Evolutionary conservation across 2,329 filamentous ascomycete genomes (phyloP).

Genomic region (Penicillium sp.): DNA sequence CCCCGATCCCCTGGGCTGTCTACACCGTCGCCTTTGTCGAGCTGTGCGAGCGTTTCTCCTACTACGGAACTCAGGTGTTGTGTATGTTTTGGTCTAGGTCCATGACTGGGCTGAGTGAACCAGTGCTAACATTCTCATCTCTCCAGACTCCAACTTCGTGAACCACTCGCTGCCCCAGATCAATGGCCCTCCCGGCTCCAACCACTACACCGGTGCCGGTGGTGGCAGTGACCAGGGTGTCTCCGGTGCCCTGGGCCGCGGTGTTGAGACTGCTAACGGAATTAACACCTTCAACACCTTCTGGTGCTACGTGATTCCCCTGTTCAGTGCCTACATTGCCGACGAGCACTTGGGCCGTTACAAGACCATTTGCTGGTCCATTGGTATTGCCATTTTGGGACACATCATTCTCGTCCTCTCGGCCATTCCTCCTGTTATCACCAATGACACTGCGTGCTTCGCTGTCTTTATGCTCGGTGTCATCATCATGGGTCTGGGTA

Average conservation of each 20-base stretch:
- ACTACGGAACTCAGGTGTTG: slow-evolving; percentile 62
- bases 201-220: slow-evolving; percentile 56
- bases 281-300: slow-evolving; percentile 61
- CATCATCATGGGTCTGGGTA: slow-evolving; percentile 70
- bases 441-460: slow-evolving; percentile 58
- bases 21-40: slow-evolving; percentile 74
- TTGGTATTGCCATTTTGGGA: slow-evolving; percentile 63
- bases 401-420: slow-evolving; percentile 68
- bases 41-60: slow-evolving; percentile 74
- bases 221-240: slow-evolving; percentile 46
- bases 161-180: slow-evolving; percentile 52
- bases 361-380: slow-evolving; percentile 70
- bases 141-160: slow-evolving; percentile 59
- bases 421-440: slow-evolving; percentile 65
- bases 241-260: slow-evolving; percentile 58
- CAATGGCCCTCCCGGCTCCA: slow-evolving; percentile 25
- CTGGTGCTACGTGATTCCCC: slow-evolving; percentile 63
- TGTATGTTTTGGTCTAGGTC: slow-evolving; percentile 1
- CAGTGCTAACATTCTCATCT: background rate
- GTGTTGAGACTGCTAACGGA: slow-evolving; percentile 54
- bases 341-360: slow-evolving; percentile 72
- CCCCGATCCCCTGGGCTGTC: slow-evolving; percentile 56
- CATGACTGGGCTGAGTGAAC: background rate
- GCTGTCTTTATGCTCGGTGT: slow-evolving; percentile 65
- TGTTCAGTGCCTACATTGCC: slow-evolving; percentile 64